These are phyloP conservation scores for Gaertneriomyces sp. DNA, from an alignment of 192 early-diverging fungal genomes.

Conservation along the genomic window DNA sequence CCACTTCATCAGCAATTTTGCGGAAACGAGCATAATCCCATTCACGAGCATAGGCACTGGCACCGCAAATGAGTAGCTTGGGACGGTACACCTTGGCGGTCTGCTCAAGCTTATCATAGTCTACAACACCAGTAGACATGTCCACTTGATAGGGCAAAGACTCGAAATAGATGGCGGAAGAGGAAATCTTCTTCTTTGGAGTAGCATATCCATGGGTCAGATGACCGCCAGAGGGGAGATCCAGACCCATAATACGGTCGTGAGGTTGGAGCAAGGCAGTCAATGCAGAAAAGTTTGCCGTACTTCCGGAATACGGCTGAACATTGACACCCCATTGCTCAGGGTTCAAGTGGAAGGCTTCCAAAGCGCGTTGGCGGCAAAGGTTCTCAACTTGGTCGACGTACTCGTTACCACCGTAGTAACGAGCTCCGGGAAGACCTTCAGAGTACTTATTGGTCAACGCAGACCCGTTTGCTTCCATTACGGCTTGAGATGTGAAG, in stretches of 20 bases:
- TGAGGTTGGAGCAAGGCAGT: conserved; percentile 94
- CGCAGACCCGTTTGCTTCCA: conserved; percentile 98
- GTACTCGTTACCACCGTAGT: conserved; percentile 99
- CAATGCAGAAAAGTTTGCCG: conserved; percentile 98
- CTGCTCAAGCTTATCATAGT: conserved; percentile 92
- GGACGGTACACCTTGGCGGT: conserved; percentile 94
- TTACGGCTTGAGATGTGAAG: conserved; percentile 98
- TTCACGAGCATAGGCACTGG: conserved; percentile 96
- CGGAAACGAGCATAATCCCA: conserved; percentile 97
- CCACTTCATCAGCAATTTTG: conserved; percentile 93
- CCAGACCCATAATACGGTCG: conserved; percentile 99
- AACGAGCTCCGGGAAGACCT: conserved; percentile 96
- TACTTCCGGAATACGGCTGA: conserved; percentile 94
- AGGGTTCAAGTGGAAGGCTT: conserved; percentile 84
- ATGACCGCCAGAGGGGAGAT: conserved; percentile 99
- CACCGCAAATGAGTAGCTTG: conserved; percentile 98
- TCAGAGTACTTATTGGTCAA: conserved; percentile 99
- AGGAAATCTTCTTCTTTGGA: conserved; percentile 99
- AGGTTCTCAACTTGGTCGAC: conserved; percentile 94
- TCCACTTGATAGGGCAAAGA: conserved; percentile 98
- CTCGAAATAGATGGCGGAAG: conserved; percentile 99
- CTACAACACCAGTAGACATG: conserved; percentile 78
- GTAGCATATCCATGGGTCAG: conserved; percentile 99
- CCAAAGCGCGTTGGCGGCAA: conserved; percentile 92
- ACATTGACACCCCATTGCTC: conserved; percentile 99